Evolutionary conservation across 768 basidiomycete species (phyloP).

Genomic region (Psilocybe sp.): DNA sequence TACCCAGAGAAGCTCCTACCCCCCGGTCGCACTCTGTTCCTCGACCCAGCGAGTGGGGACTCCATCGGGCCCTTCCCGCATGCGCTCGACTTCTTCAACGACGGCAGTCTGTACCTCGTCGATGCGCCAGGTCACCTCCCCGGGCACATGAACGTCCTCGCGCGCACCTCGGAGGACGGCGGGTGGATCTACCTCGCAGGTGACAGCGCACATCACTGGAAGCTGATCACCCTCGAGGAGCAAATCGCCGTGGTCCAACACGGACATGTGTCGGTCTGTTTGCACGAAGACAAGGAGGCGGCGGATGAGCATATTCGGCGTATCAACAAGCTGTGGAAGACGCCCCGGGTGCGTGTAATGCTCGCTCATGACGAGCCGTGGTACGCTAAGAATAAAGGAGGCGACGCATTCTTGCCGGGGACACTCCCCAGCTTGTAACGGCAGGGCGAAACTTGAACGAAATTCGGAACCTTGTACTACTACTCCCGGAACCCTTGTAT

Average conservation of each 20-base stretch:
- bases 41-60: constrained; percentile 30
- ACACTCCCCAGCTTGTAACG: constrained; percentile 9
- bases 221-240: constrained; percentile 43
- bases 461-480: neutral
- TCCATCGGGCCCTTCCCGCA: constrained; percentile 50
- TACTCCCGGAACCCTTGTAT: too few relatives aligned
- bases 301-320: constrained; percentile 41
- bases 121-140: constrained; percentile 55
- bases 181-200: constrained; percentile 56
- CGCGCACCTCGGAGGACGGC: constrained; percentile 49
- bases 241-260: constrained; percentile 32
- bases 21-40: constrained; percentile 33
- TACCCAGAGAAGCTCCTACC: constrained; percentile 36
- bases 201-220: constrained; percentile 56
- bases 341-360: constrained; percentile 41
- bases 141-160: constrained; percentile 55
- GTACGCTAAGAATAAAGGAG: constrained; percentile 45
- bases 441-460: neutral
- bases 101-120: constrained; percentile 57
- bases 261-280: constrained; percentile 30
- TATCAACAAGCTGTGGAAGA: constrained; percentile 33
- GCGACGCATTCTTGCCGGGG: constrained; percentile 25
- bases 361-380: constrained; percentile 54
- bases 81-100: constrained; percentile 51
- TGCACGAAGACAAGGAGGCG: constrained; percentile 39